A percentile compares a stretch with the other conserved stretches of the same genome.
Evolutionary conservation across 2,329 filamentous ascomycete genomes (phyloP).

Genomic region (Claviceps pusilla): DNA sequence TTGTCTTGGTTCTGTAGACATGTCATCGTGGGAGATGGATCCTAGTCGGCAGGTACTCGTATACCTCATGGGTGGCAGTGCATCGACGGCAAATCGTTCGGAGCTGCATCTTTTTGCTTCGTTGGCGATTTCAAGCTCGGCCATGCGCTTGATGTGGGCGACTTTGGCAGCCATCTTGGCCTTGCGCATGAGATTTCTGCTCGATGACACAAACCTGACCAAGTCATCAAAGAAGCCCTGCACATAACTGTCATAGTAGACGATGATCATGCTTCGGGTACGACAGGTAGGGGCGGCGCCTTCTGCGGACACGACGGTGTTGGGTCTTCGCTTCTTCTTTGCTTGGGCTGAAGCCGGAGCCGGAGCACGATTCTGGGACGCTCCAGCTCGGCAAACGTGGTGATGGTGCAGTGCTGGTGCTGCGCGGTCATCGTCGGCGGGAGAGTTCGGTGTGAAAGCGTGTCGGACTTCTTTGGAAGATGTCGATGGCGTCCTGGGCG

Average conservation of each 20-base stretch:
- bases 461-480: slow-evolving; percentile 6
- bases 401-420: slow-evolving; percentile 13
- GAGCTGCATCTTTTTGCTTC: slow-evolving; percentile 28
- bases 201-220: slow-evolving; percentile 66
- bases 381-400: slow-evolving; percentile 29
- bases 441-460: slow-evolving; percentile 14
- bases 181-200: slow-evolving; percentile 72
- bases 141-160: slow-evolving; percentile 46
- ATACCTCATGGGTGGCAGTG: slow-evolving; percentile 25
- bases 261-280: slow-evolving; percentile 60
- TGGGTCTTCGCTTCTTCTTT: slow-evolving; percentile 34
- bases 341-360: slow-evolving; percentile 20
- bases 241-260: slow-evolving; percentile 84
- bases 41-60: slow-evolving; percentile 23
- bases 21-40: slow-evolving; percentile 13
- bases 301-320: slow-evolving; percentile 35
- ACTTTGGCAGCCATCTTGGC: slow-evolving; percentile 72
- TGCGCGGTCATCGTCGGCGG: slow-evolving; percentile 7
- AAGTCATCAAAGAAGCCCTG: slow-evolving; percentile 71
- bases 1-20: slow-evolving; percentile 1
- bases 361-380: slow-evolving; percentile 30
- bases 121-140: slow-evolving; percentile 42
- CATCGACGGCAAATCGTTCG: slow-evolving; percentile 14
- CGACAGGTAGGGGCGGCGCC: slow-evolving; percentile 44
- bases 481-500: slow-evolving; percentile 10